Evolutionary conservation across 2,329 filamentous ascomycete genomes (phyloP).

Genomic region (Talaromyces sp.): DNA sequence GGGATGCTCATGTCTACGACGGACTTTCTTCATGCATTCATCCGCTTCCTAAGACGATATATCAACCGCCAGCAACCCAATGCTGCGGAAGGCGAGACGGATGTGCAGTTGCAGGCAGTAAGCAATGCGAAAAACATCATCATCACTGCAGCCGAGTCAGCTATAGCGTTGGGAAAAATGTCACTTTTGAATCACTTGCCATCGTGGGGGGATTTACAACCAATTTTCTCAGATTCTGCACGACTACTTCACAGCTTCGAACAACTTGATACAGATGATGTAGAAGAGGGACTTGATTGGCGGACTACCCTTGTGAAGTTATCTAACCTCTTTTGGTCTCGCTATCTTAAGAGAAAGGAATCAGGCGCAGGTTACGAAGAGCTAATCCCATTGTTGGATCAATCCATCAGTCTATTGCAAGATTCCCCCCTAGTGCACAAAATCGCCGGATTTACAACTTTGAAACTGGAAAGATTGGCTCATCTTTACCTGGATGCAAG

Average conservation of each 20-base stretch:
- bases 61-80: conserved; percentile 32
- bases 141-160: conserved; percentile 41
- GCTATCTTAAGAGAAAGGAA: conserved; percentile 44
- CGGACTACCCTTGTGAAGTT: conserved; percentile 36
- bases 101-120: conserved; percentile 28
- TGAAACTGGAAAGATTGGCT: conserved; percentile 46
- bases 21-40: conserved; percentile 38
- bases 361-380: conserved; percentile 30
- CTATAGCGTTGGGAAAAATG: conserved; percentile 38
- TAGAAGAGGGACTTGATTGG: conserved; percentile 22
- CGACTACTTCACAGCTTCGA: conserved; percentile 34
- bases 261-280: conserved; percentile 12
- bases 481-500: conserved; percentile 39
- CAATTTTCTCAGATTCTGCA: conserved; percentile 36
- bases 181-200: conserved; percentile 36
- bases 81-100: conserved; percentile 26
- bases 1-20: conserved; percentile 28
- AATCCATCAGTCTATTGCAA: conserved; percentile 39
- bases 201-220: conserved; percentile 37
- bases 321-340: conserved; percentile 48
- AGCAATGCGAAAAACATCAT: conserved; percentile 35
- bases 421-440: conserved; percentile 33
- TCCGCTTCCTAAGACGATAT: conserved; percentile 42
- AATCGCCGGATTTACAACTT: conserved; percentile 37
- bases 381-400: conserved; percentile 38